A percentile compares a stretch with the other conserved stretches of the same genome.
Conservation (phyloP, 805 yeast species). For the Ogataea nitratoaversa region DNA sequence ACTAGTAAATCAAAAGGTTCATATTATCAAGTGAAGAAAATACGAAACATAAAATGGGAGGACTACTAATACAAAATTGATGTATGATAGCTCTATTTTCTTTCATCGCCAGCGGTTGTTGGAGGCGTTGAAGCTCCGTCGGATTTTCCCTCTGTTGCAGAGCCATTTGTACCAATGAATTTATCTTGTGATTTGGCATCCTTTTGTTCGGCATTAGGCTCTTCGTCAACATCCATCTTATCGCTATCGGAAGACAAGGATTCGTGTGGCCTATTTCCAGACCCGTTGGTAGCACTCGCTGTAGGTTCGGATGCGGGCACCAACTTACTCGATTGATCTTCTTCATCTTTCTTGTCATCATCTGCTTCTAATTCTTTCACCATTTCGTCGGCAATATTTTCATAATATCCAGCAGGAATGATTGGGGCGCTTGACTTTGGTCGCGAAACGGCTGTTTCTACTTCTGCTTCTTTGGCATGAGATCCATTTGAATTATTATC, state of each 20-base stretch:
- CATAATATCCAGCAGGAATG: slow-evolving; percentile 21
- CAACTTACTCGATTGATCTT: background rate
- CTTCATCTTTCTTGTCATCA: slow-evolving; percentile 6
- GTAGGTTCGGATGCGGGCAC: background rate
- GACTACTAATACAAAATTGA: too few relatives aligned
- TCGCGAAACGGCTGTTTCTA: background rate
- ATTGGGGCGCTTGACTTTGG: slow-evolving; percentile 8
- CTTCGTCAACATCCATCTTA: slow-evolving; percentile 1
- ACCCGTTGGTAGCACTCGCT: background rate
- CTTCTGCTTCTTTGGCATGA: background rate
- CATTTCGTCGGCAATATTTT: slow-evolving; percentile 27
- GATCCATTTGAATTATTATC: slow-evolving; percentile 4
- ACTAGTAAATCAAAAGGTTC: too few relatives aligned
- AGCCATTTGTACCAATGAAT: background rate
- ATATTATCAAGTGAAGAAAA: too few relatives aligned
- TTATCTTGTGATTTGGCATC: background rate
- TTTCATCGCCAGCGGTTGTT: background rate
- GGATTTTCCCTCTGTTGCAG: background rate
- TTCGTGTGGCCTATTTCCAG: background rate
- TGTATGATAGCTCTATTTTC: too few relatives aligned
- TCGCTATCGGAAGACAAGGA: background rate
- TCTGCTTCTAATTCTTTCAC: slow-evolving; percentile 24
- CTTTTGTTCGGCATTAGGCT: background rate
- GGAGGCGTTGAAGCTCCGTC: background rate
- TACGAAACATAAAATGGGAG: too few relatives aligned